phyloP scores from a whole-genome alignment of 2,329 filamentous ascomycete species.

The Aureobasidium sp. region DNA sequence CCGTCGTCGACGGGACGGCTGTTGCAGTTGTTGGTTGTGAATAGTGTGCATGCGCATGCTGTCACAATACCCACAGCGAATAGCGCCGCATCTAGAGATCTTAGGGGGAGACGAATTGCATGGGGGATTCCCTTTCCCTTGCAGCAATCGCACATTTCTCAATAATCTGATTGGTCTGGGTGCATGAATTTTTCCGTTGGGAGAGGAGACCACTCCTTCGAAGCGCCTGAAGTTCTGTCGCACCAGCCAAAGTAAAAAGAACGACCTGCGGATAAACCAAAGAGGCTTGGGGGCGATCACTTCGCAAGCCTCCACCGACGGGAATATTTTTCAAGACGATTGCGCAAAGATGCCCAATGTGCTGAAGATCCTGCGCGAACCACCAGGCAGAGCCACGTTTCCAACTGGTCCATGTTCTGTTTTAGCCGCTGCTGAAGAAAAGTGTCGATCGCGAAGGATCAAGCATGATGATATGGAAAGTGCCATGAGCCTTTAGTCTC shows the following conservation, averaged over 20 bases:
- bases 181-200: slow-evolving; percentile 8
- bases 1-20: not conserved
- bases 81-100: slow-evolving; percentile 12
- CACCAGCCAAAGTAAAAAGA: slow-evolving; percentile 1
- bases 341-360: slow-evolving; percentile 10
- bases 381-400: slow-evolving; percentile 7
- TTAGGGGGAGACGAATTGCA: not conserved
- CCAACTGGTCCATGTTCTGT: slow-evolving; percentile 10
- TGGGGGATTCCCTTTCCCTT: not conserved
- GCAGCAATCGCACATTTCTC: not conserved
- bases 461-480: not conserved
- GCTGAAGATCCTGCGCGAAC: slow-evolving; percentile 10
- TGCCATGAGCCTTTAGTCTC: slow-evolving; percentile 3
- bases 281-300: slow-evolving; percentile 2
- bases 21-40: not conserved
- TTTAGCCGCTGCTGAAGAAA: slow-evolving; percentile 3
- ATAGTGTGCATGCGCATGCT: not conserved
- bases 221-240: not conserved
- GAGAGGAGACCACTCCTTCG: not conserved
- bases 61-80: slow-evolving; percentile 7
- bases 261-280: not conserved
- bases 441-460: slow-evolving; percentile 1
- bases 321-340: not conserved
- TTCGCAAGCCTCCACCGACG: slow-evolving; percentile 2
- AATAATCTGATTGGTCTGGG: slow-evolving; percentile 10